These are phyloP conservation scores for Sanghuangporus baumii DNA, from an alignment of 1,284 basidiomycete species.

Conservation along the genomic window DNA sequence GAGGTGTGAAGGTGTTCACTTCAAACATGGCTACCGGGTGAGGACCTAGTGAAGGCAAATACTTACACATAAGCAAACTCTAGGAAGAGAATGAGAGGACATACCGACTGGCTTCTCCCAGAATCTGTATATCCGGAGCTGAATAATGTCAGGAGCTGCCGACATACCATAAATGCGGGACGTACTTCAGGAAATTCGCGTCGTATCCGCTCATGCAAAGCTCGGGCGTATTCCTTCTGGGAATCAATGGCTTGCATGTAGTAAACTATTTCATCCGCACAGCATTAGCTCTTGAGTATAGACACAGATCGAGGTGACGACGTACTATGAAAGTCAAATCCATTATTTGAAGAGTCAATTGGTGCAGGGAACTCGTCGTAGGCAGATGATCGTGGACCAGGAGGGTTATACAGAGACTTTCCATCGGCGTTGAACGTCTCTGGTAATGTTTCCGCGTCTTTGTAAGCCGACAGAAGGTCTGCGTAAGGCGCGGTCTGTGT, in stretches of 20 bases:
- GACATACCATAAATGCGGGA: background rate
- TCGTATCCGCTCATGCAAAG: conserved; percentile 57
- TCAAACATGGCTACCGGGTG: conserved; percentile 69
- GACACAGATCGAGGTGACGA: conserved; percentile 4
- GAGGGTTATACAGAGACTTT: conserved; percentile 49
- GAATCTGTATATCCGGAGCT: conserved; percentile 61
- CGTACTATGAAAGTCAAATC: conserved; percentile 66
- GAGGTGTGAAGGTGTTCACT: conserved; percentile 60
- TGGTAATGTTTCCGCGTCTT: conserved; percentile 44
- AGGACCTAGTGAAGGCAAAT: conserved; percentile 34
- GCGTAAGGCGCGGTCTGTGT: conserved; percentile 14
- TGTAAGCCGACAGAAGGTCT: conserved; percentile 41
- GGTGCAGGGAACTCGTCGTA: conserved; percentile 52
- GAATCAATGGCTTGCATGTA: conserved; percentile 37
- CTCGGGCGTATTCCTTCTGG: conserved; percentile 47
- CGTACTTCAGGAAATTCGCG: conserved; percentile 67
- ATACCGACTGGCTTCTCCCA: conserved; percentile 60
- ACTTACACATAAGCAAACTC: background rate
- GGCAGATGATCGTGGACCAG: conserved; percentile 38
- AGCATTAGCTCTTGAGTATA: background rate
- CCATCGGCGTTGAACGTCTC: conserved; percentile 48
- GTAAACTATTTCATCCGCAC: conserved; percentile 42
- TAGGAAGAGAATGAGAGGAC: conserved; percentile 6
- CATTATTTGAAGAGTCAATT: conserved; percentile 47
- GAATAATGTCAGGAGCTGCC: background rate